phyloP scores from a whole-genome alignment of 371 early-diverging fungal species.

The Encephalitozoon cuniculi region DNA sequence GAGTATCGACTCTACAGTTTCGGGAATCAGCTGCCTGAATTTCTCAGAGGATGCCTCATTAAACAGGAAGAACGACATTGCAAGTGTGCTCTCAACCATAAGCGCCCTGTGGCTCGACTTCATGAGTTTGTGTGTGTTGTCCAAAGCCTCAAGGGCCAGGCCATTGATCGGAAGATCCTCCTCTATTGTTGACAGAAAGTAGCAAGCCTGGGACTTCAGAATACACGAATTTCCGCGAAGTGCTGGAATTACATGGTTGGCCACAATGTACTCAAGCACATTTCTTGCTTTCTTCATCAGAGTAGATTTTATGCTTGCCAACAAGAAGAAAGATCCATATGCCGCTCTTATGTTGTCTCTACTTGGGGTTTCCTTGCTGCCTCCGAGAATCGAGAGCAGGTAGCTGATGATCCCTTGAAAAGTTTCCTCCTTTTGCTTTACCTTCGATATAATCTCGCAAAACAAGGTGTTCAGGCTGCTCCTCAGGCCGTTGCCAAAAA shows the following conservation, averaged over 20 bases:
- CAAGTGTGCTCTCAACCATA: slow-evolving; percentile 52
- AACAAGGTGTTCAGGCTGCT: slow-evolving; percentile 42
- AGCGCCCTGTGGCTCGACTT: slow-evolving; percentile 40
- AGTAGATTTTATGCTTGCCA: slow-evolving; percentile 39
- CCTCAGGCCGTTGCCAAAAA: slow-evolving; percentile 23
- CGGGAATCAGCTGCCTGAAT: slow-evolving; percentile 43
- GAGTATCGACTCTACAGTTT: slow-evolving; percentile 44
- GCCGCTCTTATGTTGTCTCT: slow-evolving; percentile 1
- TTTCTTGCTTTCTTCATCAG: slow-evolving; percentile 25
- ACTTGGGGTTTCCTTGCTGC: slow-evolving; percentile 10
- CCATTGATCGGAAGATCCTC: slow-evolving; percentile 9
- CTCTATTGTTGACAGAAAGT: slow-evolving; percentile 37
- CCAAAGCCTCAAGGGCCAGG: slow-evolving; percentile 12
- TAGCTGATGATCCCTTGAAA: slow-evolving; percentile 24
- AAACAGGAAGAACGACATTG: slow-evolving; percentile 50
- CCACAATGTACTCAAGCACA: slow-evolving; percentile 35
- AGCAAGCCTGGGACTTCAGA: slow-evolving; percentile 56
- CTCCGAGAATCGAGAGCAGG: slow-evolving; percentile 26
- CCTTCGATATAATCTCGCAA: slow-evolving; percentile 41
- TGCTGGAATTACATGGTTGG: slow-evolving; percentile 39
- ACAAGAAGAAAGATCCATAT: slow-evolving; percentile 53
- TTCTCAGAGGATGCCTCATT: neutral
- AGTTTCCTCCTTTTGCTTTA: slow-evolving; percentile 25
- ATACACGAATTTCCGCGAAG: slow-evolving; percentile 35
- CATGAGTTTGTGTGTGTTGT: slow-evolving; percentile 24